Evolutionary conservation across 306 rosid genomes (phyloP), one percentile per base, ranked within the genome.

Genomic region (Ammopiptanthus mongolicus): DNA sequence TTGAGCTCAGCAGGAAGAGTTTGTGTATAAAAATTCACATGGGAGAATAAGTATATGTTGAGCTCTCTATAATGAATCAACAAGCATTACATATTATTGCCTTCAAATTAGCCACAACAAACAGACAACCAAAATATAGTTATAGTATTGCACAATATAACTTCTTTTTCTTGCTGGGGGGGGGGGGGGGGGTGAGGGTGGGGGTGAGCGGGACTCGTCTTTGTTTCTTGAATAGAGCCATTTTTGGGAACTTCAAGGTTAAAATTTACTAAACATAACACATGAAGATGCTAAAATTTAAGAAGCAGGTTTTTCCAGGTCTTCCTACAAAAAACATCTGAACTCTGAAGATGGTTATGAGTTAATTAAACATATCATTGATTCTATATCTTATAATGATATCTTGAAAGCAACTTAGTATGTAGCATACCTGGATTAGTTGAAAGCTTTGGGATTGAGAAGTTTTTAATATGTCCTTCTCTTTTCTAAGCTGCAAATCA

Each of bases 401-500:
- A n/a, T 14, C 58, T 31, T 48, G 14, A 74, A 69, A 36, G 62
- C 58, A 74, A 64, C 68, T 48, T 63, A 60, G 31, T 62, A 64
- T 22, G 34, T 51, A 67, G 71, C 2, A 44, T 84, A 87, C 97
- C 90, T 66, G 80, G 80, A 86, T 83, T 56, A 85, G 59, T 58
- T 85, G 86, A 46, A 85, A 82, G 79, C 85, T 77, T 77, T 87
- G 85, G 53, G 90, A 79, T 56, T 84, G 94, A 57, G 89, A 91
- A 51, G 76, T 77, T 84, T 74, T 78, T 77, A 89, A 75, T 81
- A 80, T 63, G 46, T 88, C 88, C 69, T 80, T 89, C 81, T 85
- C 90, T 77, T 82, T 87, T 73, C 86, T 85, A 74, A 87, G 84
- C 96, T 93, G 97, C 88, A 82, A 69, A 72, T 64, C 75, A 65